Percentiles rank a stretch among this genome's conserved stretches.
Evolutionary conservation across 257 asterid species (phyloP).

Genomic region (Salvia splendens): DNA sequence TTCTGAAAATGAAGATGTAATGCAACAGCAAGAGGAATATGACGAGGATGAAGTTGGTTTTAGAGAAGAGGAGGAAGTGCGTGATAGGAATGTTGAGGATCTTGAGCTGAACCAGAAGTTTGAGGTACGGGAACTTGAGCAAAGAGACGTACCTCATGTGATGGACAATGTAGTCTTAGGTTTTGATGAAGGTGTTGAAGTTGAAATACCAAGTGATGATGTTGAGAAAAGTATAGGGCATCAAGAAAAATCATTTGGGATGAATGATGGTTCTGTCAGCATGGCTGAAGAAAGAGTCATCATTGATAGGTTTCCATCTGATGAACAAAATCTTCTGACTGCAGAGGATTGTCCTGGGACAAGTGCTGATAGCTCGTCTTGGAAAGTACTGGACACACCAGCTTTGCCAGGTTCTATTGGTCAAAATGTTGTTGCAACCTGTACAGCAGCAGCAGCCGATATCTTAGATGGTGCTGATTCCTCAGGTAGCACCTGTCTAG

Average conservation of each 20-base stretch:
- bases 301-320: slow-evolving; percentile 48
- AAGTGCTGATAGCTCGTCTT: slow-evolving; percentile 41
- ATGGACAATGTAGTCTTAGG: slow-evolving; percentile 79
- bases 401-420: slow-evolving; percentile 45
- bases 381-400: slow-evolving; percentile 41
- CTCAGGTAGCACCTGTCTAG: slow-evolving; percentile 36
- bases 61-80: slow-evolving; percentile 85
- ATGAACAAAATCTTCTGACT: slow-evolving; percentile 48
- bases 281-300: slow-evolving; percentile 46
- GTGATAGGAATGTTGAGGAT: slow-evolving; percentile 67
- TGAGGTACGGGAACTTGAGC: slow-evolving; percentile 62
- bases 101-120: slow-evolving; percentile 63
- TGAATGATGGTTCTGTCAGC: slow-evolving; percentile 44
- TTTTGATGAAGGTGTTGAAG: slow-evolving; percentile 93
- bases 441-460: slow-evolving; percentile 40
- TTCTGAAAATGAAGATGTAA: slow-evolving; percentile 55
- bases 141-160: slow-evolving; percentile 49
- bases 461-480: slow-evolving; percentile 41
- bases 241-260: slow-evolving; percentile 51
- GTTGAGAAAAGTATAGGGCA: slow-evolving; percentile 51
- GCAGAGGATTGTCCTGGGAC: slow-evolving; percentile 42
- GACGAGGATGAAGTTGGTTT: slow-evolving; percentile 93
- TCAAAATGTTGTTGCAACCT: slow-evolving; percentile 40
- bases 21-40: slow-evolving; percentile 88
- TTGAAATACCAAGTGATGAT: slow-evolving; percentile 84